Conservation (phyloP, 331 rosid species). For the Acacia concinna region DNA sequence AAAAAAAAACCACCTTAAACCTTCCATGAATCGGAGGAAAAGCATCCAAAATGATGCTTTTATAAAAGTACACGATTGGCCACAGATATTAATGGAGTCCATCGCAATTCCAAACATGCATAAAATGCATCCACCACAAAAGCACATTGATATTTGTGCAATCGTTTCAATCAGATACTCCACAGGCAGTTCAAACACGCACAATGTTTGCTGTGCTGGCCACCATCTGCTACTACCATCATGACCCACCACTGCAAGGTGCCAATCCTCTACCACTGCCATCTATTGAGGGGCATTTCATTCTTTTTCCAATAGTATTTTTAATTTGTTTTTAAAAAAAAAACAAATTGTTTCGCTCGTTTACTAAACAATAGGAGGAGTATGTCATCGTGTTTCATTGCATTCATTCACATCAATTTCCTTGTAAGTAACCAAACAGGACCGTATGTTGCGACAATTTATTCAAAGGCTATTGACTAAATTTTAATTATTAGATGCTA, state of each 20-base stretch:
- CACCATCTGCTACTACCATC: background rate
- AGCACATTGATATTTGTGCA: too few relatives aligned
- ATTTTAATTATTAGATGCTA: background rate
- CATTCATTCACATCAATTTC: background rate
- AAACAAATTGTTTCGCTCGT: background rate
- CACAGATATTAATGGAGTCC: too few relatives aligned
- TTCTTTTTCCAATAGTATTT: background rate
- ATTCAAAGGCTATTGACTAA: background rate
- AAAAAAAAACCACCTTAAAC: too few relatives aligned
- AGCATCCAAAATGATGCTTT: too few relatives aligned
- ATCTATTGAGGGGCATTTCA: background rate
- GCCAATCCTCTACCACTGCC: background rate
- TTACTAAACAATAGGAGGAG: background rate
- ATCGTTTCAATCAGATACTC: too few relatives aligned
- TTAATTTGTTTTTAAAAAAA: background rate
- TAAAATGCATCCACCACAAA: too few relatives aligned
- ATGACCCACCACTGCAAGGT: background rate
- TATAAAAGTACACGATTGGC: too few relatives aligned
- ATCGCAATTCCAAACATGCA: too few relatives aligned
- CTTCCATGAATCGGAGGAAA: too few relatives aligned
- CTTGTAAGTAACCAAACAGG: background rate
- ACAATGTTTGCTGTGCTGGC: background rate
- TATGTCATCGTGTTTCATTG: background rate
- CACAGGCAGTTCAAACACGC: too few relatives aligned
- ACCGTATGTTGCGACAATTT: background rate